Evolutionary conservation across 495 filamentous ascomycete genomes (phyloP), one percentile per base, ranked within the genome.

Genomic region (Aspergillus biplanus): DNA sequence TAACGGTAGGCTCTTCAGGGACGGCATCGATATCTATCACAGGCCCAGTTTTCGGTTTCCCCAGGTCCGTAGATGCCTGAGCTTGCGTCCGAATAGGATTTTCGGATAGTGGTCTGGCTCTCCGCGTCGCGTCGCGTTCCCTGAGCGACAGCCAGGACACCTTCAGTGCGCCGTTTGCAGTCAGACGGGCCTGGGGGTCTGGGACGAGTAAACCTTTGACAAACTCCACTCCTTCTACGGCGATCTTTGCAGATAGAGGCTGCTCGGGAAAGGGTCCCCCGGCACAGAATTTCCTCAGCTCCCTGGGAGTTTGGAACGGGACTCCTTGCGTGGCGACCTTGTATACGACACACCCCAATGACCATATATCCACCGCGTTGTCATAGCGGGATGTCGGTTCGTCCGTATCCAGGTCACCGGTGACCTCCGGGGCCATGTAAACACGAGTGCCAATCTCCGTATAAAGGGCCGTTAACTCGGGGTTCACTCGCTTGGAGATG

Each of bases 321-420:
- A 33, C 21, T 1, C 33, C 27, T n/a, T 33, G 50, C 0, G 50
- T 53, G 8, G 50, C 50, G 5, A 53, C 33, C 27, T 33, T 53
- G 21, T 31, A 53, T 27, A 53, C 11, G 13, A 53, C 50, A 13
- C 50, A 53, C 8, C 50, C 50, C 2, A 53, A 7, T 6, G 50
- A 53, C 50, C 50, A 53, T 13, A 53, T 53, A 33, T 53, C 50
- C 7, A 33, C 50, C 15, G 50, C 50, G 27, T 53, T 53, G 50
- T 18, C 13, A 13, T 53, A 53, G 1, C 27, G 8, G 7, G 50
- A 53, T 7, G 18, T 53, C 13, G 50, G 50, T 8, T 53, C 27
- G 2, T 53, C 50, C 15, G 21, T 27, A 53, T 53, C 50, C 3
- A 53, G 21, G 33, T 53, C 50, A 7, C 50, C 50, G 6, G 27